phyloP scores from a whole-genome alignment of 345 rosid genomes.

The Populus ilicifolia region DNA sequence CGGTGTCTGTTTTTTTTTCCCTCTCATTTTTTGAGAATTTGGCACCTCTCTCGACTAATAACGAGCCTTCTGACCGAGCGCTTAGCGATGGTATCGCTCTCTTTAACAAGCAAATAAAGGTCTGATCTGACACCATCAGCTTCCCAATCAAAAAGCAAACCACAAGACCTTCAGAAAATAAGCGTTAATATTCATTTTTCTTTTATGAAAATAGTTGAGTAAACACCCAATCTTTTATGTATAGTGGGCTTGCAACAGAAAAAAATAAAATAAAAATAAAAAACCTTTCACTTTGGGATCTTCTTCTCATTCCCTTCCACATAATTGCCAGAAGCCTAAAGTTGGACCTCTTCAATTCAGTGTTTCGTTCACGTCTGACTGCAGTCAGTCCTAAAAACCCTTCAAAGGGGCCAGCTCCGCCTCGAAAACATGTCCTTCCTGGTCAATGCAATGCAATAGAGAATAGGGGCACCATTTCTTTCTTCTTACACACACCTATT shows the following conservation, averaged over 20 bases:
- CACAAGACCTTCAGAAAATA: neutral
- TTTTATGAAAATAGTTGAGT: neutral
- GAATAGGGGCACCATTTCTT: neutral
- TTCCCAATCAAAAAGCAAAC: neutral
- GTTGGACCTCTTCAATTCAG: constrained; percentile 1
- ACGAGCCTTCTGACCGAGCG: too few relatives aligned
- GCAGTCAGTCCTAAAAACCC: neutral
- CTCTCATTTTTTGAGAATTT: too few relatives aligned
- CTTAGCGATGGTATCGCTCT: too few relatives aligned
- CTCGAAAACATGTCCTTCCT: neutral
- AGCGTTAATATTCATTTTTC: neutral
- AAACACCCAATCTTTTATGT: neutral
- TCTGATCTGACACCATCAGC: constrained; percentile 6
- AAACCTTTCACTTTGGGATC: neutral
- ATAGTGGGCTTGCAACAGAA: neutral
- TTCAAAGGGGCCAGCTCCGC: constrained; percentile 7
- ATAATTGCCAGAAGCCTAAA: neutral
- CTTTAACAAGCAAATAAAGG: neutral
- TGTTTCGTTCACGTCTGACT: neutral
- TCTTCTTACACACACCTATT: neutral
- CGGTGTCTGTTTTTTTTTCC: too few relatives aligned
- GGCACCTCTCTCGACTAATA: too few relatives aligned
- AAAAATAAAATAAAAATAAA: neutral
- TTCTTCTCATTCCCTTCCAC: neutral
- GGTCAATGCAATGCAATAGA: constrained; percentile 28